A percentile compares a stretch with the other conserved stretches of the same genome.
These are phyloP conservation scores for Phytophthora nicotianae DNA, from an alignment of 352 stramenopile genomes.

Conservation along the genomic window DNA sequence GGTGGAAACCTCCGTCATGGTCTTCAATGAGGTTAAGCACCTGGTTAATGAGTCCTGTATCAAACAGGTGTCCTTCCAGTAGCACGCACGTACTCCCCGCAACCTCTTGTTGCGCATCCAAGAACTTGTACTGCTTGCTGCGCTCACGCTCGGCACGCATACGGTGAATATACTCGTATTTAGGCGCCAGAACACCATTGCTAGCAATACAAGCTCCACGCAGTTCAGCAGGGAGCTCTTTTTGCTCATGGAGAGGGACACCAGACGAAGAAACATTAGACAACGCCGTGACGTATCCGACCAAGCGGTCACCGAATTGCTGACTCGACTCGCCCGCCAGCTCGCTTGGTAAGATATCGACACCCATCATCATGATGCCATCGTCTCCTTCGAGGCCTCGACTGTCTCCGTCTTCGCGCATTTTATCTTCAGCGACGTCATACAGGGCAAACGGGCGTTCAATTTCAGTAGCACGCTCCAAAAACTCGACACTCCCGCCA, in stretches of 20 bases:
- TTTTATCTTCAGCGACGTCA: conserved; percentile 75
- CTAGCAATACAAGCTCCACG: conserved; percentile 91
- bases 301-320: conserved; percentile 94
- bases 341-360: conserved; percentile 96
- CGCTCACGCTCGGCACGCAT: conserved; percentile 88
- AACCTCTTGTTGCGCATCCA: conserved; percentile 71
- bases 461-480: conserved; percentile 93
- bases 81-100: conserved; percentile 81
- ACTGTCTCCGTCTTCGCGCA: conserved; percentile 66
- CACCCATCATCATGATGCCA: conserved; percentile 93
- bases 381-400: conserved; percentile 46
- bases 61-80: conserved; percentile 95
- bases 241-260: conserved; percentile 53
- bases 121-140: conserved; percentile 67
- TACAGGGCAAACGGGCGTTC: conserved; percentile 95
- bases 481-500: conserved; percentile 93
- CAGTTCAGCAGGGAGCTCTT: conserved; percentile 76
- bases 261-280: conserved; percentile 55
- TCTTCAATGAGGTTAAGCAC: conserved; percentile 94
- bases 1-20: conserved; percentile 86
- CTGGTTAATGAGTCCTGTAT: conserved; percentile 96
- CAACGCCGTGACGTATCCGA: conserved; percentile 82
- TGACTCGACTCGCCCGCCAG: conserved; percentile 93
- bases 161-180: conserved; percentile 93
- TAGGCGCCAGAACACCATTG: conserved; percentile 84